These are phyloP conservation scores for Diaporthe batatas DNA, from an alignment of 2,329 filamentous ascomycete species.

Conservation along the genomic window DNA sequence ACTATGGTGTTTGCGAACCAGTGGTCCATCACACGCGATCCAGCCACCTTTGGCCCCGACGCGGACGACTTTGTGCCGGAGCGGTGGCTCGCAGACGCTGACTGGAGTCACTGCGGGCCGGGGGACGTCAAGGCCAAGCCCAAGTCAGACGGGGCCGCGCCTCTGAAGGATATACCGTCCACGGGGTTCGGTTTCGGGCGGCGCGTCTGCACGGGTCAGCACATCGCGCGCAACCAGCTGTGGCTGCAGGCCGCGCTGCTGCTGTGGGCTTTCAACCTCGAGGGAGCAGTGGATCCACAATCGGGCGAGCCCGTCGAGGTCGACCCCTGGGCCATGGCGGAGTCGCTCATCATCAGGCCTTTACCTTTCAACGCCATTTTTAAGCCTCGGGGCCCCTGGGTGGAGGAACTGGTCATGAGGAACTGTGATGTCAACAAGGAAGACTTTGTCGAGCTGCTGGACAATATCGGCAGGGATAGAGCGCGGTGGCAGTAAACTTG, in stretches of 20 bases:
- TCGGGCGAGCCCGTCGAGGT: conserved; percentile 19
- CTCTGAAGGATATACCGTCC: conserved; percentile 31
- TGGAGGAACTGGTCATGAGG: conserved; percentile 13
- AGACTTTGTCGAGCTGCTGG: conserved; percentile 30
- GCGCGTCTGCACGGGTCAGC: conserved; percentile 37
- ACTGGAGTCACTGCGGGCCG: not conserved
- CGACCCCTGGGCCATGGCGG: conserved; percentile 34
- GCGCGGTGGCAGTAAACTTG: not conserved
- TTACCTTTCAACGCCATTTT: conserved; percentile 33
- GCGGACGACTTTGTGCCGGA: conserved; percentile 40
- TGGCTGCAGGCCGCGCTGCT: conserved; percentile 37
- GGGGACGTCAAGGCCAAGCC: conserved; percentile 10
- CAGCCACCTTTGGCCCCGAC: conserved; percentile 31
- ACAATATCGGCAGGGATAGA: conserved; percentile 27
- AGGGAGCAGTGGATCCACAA: conserved; percentile 24
- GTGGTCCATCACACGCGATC: conserved; percentile 41
- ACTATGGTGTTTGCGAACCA: conserved; percentile 38
- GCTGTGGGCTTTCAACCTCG: conserved; percentile 40
- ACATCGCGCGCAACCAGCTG: conserved; percentile 36
- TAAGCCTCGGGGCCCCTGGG: conserved; percentile 29
- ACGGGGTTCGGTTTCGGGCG: conserved; percentile 38
- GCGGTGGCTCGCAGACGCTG: conserved; percentile 32
- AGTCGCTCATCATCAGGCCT: conserved; percentile 25
- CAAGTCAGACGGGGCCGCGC: conserved; percentile 9
- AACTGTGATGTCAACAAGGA: conserved; percentile 1